Evolutionary conservation across 768 basidiomycete species (phyloP).

Genomic region (Leccinum variicolor): DNA sequence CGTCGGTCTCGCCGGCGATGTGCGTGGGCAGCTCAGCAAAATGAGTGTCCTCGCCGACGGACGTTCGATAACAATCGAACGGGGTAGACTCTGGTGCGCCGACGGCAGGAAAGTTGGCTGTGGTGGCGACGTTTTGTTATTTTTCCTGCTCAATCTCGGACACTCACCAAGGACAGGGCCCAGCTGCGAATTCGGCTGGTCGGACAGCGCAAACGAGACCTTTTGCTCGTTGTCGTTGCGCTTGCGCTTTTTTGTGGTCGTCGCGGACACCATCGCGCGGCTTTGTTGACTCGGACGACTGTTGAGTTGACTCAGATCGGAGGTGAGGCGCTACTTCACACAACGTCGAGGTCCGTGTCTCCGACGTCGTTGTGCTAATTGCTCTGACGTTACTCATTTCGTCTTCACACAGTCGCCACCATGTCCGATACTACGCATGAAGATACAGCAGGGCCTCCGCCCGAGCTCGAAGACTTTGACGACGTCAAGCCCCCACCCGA

Average conservation of each 20-base stretch:
- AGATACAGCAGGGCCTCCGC: conserved; percentile 4
- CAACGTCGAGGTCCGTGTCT: conserved; percentile 21
- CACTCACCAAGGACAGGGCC: conserved; percentile 54
- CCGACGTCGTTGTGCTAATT: conserved; percentile 3
- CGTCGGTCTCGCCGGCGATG: conserved; percentile 80
- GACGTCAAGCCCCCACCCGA: conserved; percentile 26
- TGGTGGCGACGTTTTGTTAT: conserved; percentile 10
- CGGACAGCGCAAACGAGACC: conserved; percentile 36
- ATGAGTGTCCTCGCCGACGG: conserved; percentile 22
- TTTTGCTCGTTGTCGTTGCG: conserved; percentile 35
- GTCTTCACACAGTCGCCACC: conserved; percentile 27
- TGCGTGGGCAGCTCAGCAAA: conserved; percentile 37
- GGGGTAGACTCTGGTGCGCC: conserved; percentile 53
- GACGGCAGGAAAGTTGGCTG: conserved; percentile 66
- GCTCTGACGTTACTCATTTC: conserved; percentile 18
- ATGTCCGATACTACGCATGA: conserved; percentile 9
- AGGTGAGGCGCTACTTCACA: conserved; percentile 15
- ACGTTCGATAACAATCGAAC: conserved; percentile 59
- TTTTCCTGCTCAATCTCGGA: conserved; percentile 2
- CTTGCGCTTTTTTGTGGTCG: conserved; percentile 48
- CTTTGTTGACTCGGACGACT: conserved; percentile 11
- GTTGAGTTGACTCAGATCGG: background rate
- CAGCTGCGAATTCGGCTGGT: conserved; percentile 33
- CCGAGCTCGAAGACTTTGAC: conserved; percentile 21
- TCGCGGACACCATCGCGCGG: conserved; percentile 18